A percentile compares a stretch with the other conserved stretches of the same genome.
phyloP scores from a whole-genome alignment of 73 alveolate species.

The Tetrahymena thermophila region DNA sequence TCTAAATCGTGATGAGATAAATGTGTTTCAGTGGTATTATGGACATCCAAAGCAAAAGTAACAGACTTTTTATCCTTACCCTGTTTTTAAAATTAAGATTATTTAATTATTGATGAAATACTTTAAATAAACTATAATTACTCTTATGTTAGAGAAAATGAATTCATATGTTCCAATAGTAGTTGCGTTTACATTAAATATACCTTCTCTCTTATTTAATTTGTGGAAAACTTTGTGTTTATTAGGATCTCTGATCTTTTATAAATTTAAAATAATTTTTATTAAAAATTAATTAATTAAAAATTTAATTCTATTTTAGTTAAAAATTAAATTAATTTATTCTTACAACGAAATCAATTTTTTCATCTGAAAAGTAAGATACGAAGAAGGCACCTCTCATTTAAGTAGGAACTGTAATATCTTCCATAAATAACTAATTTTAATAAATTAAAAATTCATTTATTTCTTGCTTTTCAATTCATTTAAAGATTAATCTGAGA shows the following conservation, averaged over 20 bases:
- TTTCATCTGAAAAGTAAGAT: conserved; percentile 12
- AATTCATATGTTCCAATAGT: conserved; percentile 24
- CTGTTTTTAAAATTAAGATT: neutral
- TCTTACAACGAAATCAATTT: conserved; percentile 20
- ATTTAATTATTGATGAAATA: too few species aligned
- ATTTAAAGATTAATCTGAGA: neutral
- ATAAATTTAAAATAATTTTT: neutral
- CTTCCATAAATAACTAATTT: conserved; percentile 15
- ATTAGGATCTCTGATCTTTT: conserved; percentile 24
- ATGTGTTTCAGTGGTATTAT: conserved; percentile 40
- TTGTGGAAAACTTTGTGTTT: conserved; percentile 2
- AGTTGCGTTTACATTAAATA: conserved; percentile 22
- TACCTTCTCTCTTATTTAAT: conserved; percentile 21
- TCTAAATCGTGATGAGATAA: conserved; percentile 38
- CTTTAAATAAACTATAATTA: neutral
- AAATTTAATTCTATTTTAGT: neutral
- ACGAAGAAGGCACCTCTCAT: conserved; percentile 40
- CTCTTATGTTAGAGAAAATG: conserved; percentile 20
- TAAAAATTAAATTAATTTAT: neutral
- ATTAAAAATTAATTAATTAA: neutral
- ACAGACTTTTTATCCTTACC: conserved; percentile 24
- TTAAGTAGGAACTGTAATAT: conserved; percentile 18
- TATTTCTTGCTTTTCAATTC: neutral
- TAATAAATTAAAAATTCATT: neutral
- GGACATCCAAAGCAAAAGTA: conserved; percentile 41